phyloP scores from a whole-genome alignment of 805 yeast species.

The Hanseniaspora nectarophila region DNA sequence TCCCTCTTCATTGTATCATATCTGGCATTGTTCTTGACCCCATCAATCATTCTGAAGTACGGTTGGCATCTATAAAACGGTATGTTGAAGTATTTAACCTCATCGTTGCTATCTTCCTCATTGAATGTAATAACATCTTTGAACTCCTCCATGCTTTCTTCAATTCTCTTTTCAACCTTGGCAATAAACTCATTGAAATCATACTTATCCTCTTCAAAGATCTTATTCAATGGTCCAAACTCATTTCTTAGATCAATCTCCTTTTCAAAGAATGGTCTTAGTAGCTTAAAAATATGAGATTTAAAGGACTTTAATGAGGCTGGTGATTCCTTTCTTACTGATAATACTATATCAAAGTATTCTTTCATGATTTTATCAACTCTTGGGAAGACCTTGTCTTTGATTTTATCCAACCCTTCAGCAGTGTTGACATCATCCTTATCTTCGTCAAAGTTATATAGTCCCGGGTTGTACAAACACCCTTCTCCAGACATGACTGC shows the following conservation, averaged over 20 bases:
- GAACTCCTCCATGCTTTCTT: constrained; percentile 42
- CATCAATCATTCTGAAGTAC: constrained; percentile 79
- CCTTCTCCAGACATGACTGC: constrained; percentile 98
- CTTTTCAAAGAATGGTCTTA: constrained; percentile 65
- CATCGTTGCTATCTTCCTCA: constrained; percentile 3
- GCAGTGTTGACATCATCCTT: constrained; percentile 14
- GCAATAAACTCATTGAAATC: constrained; percentile 46
- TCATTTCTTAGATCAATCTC: constrained; percentile 69
- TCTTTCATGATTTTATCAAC: constrained; percentile 75
- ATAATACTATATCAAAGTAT: constrained; percentile 70
- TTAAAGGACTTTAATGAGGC: constrained; percentile 81
- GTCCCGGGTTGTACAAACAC: constrained; percentile 83
- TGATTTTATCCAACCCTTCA: constrained; percentile 30
- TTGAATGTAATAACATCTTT: constrained; percentile 18
- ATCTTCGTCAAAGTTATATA: constrained; percentile 37
- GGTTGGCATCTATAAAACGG: constrained; percentile 98
- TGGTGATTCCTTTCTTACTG: constrained; percentile 28
- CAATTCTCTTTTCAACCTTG: constrained; percentile 48
- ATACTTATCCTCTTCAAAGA: constrained; percentile 25
- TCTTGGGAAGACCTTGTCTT: constrained; percentile 65
- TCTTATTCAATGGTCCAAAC: constrained; percentile 36
- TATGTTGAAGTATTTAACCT: constrained; percentile 46
- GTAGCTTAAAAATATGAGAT: constrained; percentile 77
- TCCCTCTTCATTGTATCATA: constrained; percentile 23
- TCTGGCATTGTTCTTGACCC: constrained; percentile 44